Evolutionary conservation across 2,329 filamentous ascomycete species (phyloP), one percentile per base, ranked within the genome.

Genomic region (Monosporascus sp.): DNA sequence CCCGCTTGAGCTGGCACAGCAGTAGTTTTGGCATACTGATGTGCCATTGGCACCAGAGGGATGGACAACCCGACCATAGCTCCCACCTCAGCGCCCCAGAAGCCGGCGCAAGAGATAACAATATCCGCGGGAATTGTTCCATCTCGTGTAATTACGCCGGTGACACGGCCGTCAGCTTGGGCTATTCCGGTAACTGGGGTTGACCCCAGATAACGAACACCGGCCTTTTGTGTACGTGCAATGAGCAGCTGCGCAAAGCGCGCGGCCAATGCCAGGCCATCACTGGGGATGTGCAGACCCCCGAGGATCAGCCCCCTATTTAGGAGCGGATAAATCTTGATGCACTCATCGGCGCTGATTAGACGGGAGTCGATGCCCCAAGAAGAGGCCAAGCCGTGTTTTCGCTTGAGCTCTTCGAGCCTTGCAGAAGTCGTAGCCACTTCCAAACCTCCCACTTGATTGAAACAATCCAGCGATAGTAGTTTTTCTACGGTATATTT

Each of bases 71-170:
- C 82, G 43, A 80, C 75, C 82, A 86, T 83, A 6, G 77, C 79
- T 22, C 83, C 83, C 7, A 86, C 71, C 62, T 86, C 83, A 7
- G 85, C 83, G 11, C 83, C 83, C 83, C 83, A 86, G 65, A 86
- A 84, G 0, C 83, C 83, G 7, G 82, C 83, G 56, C 83, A 86
- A 2, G 82, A 85, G 38, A 86, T 67, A 49, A 86, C 73, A 24
- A 85, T 79, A 52, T 86, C 83, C 0, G 83, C 83, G 0, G 78
- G 70, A 20, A 85, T 72, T 0, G 63, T 75, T 22, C 76, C 76
- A 4, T 66, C 67, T 1, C 72, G 68, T 0, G 81, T 84, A 1
- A 57, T 68, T 0, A 86, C 83, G 2, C 83, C 82, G 0, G 81
- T 84, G 14, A 85, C 81, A 3, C 67, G 73, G 19, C 76, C 74